Evolutionary conservation across 2,329 filamentous ascomycete species (phyloP).

Genomic region (Venturia pyrina): DNA sequence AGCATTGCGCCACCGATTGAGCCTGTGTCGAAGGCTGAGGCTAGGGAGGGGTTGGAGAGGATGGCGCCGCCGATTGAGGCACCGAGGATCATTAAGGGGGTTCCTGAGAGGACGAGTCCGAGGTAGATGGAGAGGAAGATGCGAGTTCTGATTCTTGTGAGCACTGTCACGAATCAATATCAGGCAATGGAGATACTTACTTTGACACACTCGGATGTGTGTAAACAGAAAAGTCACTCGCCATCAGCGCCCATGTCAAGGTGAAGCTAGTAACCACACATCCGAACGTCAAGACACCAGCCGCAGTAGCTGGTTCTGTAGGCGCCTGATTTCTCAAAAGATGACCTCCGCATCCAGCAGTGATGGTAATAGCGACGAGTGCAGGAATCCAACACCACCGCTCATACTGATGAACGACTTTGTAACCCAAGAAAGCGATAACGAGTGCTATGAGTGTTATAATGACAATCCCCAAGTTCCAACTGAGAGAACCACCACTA

Average conservation of each 20-base stretch:
- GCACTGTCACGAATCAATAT: slow-evolving; percentile 12
- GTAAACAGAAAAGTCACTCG: slow-evolving; percentile 53
- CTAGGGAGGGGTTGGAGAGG: slow-evolving; percentile 43
- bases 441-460: slow-evolving; percentile 30
- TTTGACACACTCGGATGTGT: slow-evolving; percentile 46
- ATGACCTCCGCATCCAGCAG: slow-evolving; percentile 28
- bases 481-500: slow-evolving; percentile 42
- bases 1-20: slow-evolving; percentile 49
- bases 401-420: slow-evolving; percentile 21
- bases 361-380: slow-evolving; percentile 20
- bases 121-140: slow-evolving; percentile 48
- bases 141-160: slow-evolving; percentile 17
- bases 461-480: slow-evolving; percentile 51
- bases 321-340: slow-evolving; percentile 38
- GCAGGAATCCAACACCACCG: slow-evolving; percentile 19
- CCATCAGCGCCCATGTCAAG: slow-evolving; percentile 50
- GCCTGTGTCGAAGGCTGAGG: slow-evolving; percentile 42
- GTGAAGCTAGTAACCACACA: slow-evolving; percentile 55
- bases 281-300: slow-evolving; percentile 44
- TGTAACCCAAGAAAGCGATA: slow-evolving; percentile 20
- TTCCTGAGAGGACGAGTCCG: slow-evolving; percentile 45
- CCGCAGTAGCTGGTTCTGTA: slow-evolving; percentile 33
- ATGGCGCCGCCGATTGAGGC: slow-evolving; percentile 54
- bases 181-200: slow-evolving; percentile 24
- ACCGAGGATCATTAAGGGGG: slow-evolving; percentile 52